Evolutionary conservation across 495 filamentous ascomycete genomes (phyloP).

Genomic region (Glonium stellatum): DNA sequence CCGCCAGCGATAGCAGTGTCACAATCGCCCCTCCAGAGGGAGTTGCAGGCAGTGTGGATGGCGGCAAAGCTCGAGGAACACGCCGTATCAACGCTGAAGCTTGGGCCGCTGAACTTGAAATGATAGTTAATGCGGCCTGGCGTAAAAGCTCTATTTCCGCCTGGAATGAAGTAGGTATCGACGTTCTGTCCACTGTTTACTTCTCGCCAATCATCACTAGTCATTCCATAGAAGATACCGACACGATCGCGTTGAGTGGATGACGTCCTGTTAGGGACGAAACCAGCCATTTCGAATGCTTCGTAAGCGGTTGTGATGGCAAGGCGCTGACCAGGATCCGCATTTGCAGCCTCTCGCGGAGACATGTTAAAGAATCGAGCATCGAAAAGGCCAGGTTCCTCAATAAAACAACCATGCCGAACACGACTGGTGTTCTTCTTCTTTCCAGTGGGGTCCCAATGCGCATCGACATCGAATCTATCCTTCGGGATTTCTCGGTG

Average conservation of each 20-base stretch:
- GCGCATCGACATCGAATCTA: constrained; percentile 41
- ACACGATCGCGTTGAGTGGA: constrained; percentile 34
- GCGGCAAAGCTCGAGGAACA: constrained; percentile 29
- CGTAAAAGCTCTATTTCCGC: constrained; percentile 36
- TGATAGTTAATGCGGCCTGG: constrained; percentile 43
- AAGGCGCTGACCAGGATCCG: constrained; percentile 37
- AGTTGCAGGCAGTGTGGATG: constrained; percentile 26
- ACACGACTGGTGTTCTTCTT: constrained; percentile 33
- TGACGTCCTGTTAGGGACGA: constrained; percentile 31
- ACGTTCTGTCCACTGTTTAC: constrained; percentile 36
- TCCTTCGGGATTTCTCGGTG: constrained; percentile 36
- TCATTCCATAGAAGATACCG: constrained; percentile 36
- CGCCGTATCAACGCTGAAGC: constrained; percentile 25
- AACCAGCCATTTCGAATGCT: constrained; percentile 39
- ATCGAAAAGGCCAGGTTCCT: constrained; percentile 39
- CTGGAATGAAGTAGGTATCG: constrained; percentile 40
- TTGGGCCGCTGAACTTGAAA: constrained; percentile 34
- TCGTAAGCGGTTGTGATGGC: constrained; percentile 38
- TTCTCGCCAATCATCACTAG: constrained; percentile 38
- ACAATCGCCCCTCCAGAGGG: constrained; percentile 21
- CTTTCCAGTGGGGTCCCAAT: constrained; percentile 42
- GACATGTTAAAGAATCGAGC: constrained; percentile 42
- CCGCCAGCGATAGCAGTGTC: constrained; percentile 27
- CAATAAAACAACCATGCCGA: constrained; percentile 37
- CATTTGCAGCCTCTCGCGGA: constrained; percentile 38